Evolutionary conservation across 2,329 filamentous ascomycete species (phyloP).

Genomic region (Chrysosporium keratinophilum): DNA sequence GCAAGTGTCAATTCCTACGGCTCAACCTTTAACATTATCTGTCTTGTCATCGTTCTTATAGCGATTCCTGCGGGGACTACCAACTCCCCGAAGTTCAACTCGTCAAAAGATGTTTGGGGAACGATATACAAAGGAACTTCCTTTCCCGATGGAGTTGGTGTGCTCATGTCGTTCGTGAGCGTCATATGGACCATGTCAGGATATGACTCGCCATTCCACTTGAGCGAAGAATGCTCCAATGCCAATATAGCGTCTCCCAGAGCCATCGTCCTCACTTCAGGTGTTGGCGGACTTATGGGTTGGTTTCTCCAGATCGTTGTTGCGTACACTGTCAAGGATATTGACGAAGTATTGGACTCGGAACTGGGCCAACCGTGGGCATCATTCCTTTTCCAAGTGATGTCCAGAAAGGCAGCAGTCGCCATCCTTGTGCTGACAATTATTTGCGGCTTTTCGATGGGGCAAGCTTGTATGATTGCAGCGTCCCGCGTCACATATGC

Average conservation of each 20-base stretch:
- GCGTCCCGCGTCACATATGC: slow-evolving; percentile 60
- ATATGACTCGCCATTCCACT: slow-evolving; percentile 60
- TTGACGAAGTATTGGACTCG: slow-evolving; percentile 48
- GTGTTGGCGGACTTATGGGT: slow-evolving; percentile 55
- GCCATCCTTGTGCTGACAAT: slow-evolving; percentile 57
- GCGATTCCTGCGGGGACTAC: slow-evolving; percentile 55
- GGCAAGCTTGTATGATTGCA: slow-evolving; percentile 61
- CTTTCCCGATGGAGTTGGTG: slow-evolving; percentile 55
- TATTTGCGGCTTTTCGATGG: slow-evolving; percentile 60
- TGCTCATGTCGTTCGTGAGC: slow-evolving; percentile 61
- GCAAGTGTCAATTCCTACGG: slow-evolving; percentile 60
- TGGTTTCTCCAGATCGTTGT: slow-evolving; percentile 66
- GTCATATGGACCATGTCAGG: slow-evolving; percentile 61
- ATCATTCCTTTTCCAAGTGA: slow-evolving; percentile 56
- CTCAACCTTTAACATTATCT: slow-evolving; percentile 60
- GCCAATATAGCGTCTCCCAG: slow-evolving; percentile 59
- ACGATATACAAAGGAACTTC: slow-evolving; percentile 56
- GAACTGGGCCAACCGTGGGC: slow-evolving; percentile 61
- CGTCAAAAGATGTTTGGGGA: slow-evolving; percentile 53
- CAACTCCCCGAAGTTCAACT: slow-evolving; percentile 48
- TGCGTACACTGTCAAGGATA: slow-evolving; percentile 59
- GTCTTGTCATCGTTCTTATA: slow-evolving; percentile 56
- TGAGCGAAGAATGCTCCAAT: slow-evolving; percentile 67
- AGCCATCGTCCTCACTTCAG: slow-evolving; percentile 60
- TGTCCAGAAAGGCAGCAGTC: slow-evolving; percentile 50